Base-by-base conservation (phyloP, 2,329 filamentous ascomycete genomes). In the Grosmannia clavigera region DNA sequence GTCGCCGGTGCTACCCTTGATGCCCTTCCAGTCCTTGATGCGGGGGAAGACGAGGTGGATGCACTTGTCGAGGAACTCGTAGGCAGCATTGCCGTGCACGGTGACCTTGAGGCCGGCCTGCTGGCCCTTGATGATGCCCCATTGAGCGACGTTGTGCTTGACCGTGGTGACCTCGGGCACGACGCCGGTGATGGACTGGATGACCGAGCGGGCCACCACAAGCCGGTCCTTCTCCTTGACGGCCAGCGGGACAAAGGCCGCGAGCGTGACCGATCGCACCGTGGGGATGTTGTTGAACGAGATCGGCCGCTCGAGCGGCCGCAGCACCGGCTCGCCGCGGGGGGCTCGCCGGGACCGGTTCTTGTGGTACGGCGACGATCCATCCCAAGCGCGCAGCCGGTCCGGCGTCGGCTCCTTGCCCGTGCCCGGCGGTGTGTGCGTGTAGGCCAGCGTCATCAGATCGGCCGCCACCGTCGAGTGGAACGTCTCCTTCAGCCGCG, bases 11-110 rank as follows among this genome's bases (percentile, higher is more conserved):
- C 77, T 82, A 38, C 71, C 78, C 65, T 74, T 70, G 60, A 84
- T 68, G 25, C 94, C 94, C 60, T 82, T 83, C 88, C 90, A 99
- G 67, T 99, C 94, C 79, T 97, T 99, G 74, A 99, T 95, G 69
- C 86, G 88, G 48, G 94, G 94, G 70, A 97, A 80, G 6, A 99
- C 92, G 10, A 97, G 78, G 70, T 95, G 90, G 60, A 97, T 79
- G 66, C 91, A 78, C 76, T 96, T 96, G 68, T 92, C 88, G 53
- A 99, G 70, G 72, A 99, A 96, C 71, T 96, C 87, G 64, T 90
- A 88, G 68, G 95, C 94, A 61, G 86, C 81, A 70, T 94, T 87
- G 35, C 90, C 90, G 60, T 80, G 78, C 64, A 99, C 75, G 31
- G 88, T 86, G 57, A 83, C 85, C 69, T 92, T 96, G 66, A 88